Evolutionary conservation across 2,329 filamentous ascomycete genomes (phyloP).

Genomic region (Nannizziopsis barbatae): DNA sequence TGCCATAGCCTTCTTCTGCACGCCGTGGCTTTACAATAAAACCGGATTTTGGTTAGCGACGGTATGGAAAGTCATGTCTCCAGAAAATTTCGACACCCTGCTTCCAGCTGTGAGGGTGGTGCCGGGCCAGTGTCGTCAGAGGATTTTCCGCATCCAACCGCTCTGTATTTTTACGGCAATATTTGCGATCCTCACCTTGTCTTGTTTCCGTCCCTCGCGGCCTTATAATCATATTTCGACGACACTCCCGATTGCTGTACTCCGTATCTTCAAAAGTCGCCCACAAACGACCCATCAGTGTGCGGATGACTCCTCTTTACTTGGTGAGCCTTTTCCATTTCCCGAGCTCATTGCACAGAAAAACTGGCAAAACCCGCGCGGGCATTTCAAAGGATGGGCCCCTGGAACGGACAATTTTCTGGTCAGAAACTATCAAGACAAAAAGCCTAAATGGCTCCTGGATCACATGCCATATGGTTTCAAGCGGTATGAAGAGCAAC

Average conservation of each 20-base stretch:
- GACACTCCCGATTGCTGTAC: slow-evolving; percentile 23
- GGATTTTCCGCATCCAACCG: slow-evolving; percentile 18
- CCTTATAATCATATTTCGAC: slow-evolving; percentile 25
- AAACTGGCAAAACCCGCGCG: slow-evolving; percentile 21
- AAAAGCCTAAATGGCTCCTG: slow-evolving; percentile 19
- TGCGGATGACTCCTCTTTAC: slow-evolving; percentile 2
- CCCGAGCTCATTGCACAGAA: slow-evolving; percentile 19
- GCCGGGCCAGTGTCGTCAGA: slow-evolving; percentile 5
- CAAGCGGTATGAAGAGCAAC: slow-evolving; percentile 16
- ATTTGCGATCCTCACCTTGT: slow-evolving; percentile 14
- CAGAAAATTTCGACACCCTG: slow-evolving; percentile 16
- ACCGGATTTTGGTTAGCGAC: slow-evolving; percentile 20
- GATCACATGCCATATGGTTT: slow-evolving; percentile 21
- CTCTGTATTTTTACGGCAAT: slow-evolving; percentile 10
- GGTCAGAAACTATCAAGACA: slow-evolving; percentile 11
- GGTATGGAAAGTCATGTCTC: slow-evolving; percentile 14
- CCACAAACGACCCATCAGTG: slow-evolving; percentile 9
- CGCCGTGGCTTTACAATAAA: slow-evolving; percentile 16
- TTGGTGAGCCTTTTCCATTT: slow-evolving; percentile 20
- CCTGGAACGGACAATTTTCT: slow-evolving; percentile 15
- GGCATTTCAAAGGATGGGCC: slow-evolving; percentile 25
- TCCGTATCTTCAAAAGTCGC: slow-evolving; percentile 15
- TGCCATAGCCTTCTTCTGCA: slow-evolving; percentile 18
- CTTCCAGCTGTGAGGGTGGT: slow-evolving; percentile 11
- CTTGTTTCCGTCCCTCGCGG: slow-evolving; percentile 20